Conservation (phyloP, 2,329 filamentous ascomycete species). For the Biscogniauxia marginata region DNA sequence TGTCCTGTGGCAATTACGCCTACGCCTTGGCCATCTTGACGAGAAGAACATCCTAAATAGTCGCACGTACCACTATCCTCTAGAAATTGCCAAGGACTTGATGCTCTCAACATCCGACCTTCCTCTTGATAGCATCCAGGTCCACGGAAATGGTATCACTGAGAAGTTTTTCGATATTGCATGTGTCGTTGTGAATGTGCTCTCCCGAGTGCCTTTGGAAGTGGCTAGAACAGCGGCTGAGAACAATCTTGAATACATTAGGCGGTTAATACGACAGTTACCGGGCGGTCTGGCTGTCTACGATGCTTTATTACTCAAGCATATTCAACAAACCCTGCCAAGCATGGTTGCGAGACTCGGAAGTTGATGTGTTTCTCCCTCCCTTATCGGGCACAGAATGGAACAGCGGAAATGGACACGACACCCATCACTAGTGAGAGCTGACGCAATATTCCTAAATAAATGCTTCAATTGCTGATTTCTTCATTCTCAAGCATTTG, state of each 20-base stretch:
- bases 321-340: conserved; percentile 25
- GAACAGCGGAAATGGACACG: neutral
- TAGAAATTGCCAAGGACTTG: conserved; percentile 41
- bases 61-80: conserved; percentile 43
- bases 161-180: conserved; percentile 48
- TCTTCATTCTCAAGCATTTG: neutral
- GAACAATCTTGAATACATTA: conserved; percentile 39
- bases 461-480: neutral
- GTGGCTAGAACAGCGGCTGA: conserved; percentile 29
- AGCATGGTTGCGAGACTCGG: conserved; percentile 10
- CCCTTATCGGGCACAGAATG: too few species aligned
- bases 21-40: conserved; percentile 42
- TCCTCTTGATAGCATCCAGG: conserved; percentile 37
- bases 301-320: conserved; percentile 39
- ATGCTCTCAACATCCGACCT: conserved; percentile 39
- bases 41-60: conserved; percentile 23
- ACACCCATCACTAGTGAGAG: neutral
- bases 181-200: conserved; percentile 43
- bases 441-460: neutral
- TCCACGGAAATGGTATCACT: conserved; percentile 46
- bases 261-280: conserved; percentile 37
- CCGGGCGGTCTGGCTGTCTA: conserved; percentile 40
- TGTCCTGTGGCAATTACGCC: conserved; percentile 45
- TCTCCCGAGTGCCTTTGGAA: conserved; percentile 40
- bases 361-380: neutral